Evolutionary conservation across 768 basidiomycete genomes (phyloP).

Genomic region (Sarcodon sp.): DNA sequence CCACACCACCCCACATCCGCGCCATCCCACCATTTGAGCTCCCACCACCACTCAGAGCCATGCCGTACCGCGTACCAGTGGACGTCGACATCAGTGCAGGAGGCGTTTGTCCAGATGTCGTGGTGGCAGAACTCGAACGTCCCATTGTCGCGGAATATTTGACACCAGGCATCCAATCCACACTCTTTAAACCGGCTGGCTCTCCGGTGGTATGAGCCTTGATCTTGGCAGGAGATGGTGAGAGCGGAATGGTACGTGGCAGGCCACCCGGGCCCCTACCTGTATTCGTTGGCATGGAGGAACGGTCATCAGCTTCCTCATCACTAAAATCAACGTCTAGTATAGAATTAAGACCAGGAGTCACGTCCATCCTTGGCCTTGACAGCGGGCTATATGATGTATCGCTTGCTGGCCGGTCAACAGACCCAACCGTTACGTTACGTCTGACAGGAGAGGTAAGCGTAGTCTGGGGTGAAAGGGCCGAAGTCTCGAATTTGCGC

Average conservation of each 20-base stretch:
- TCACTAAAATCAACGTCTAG: no score
- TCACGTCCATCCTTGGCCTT: no score
- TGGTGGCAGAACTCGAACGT: slow-evolving; percentile 2
- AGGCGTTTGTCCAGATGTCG: slow-evolving; percentile 1
- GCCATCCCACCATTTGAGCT: slow-evolving; percentile 13
- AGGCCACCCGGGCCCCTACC: slow-evolving; percentile 33
- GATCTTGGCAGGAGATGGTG: no score
- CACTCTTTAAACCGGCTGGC: no score
- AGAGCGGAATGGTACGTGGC: slow-evolving; percentile 41
- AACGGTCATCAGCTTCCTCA: slow-evolving; percentile 2
- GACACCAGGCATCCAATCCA: no score
- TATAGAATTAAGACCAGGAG: no score
- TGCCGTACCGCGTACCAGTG: slow-evolving; percentile 61
- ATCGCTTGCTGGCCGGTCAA: no score
- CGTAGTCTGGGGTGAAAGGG: neutral
- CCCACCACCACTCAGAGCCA: slow-evolving; percentile 27
- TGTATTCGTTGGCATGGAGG: slow-evolving; percentile 27
- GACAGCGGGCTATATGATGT: no score
- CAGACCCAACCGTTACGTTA: no score
- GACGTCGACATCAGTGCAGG: slow-evolving; percentile 25
- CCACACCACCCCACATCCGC: slow-evolving; percentile 33
- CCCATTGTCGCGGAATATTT: slow-evolving; percentile 2
- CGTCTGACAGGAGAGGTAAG: slow-evolving; percentile 1
- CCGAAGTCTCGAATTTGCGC: slow-evolving; percentile 3
- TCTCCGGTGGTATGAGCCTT: no score